These are phyloP conservation scores for Pisolithus thermaeus DNA, from an alignment of 1,284 basidiomycete genomes.

Conservation along the genomic window DNA sequence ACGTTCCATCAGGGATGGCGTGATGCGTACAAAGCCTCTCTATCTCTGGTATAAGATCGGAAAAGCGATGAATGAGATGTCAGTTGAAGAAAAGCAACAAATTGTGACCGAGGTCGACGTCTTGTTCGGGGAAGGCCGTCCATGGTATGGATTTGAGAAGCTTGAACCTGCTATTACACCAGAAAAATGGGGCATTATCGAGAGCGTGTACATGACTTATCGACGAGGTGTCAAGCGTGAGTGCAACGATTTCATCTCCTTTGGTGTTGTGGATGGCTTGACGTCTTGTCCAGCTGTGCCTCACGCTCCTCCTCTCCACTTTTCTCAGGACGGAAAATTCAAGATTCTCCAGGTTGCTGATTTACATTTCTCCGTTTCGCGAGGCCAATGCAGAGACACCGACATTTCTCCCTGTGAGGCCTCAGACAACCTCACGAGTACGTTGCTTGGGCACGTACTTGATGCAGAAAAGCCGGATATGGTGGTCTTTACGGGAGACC, in stretches of 20 bases:
- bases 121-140: slow-evolving; percentile 70
- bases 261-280: neutral
- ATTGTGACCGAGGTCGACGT: slow-evolving; percentile 88
- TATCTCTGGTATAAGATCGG: slow-evolving; percentile 74
- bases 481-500: slow-evolving; percentile 84
- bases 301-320: slow-evolving; percentile 67
- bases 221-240: slow-evolving; percentile 62
- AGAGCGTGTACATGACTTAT: slow-evolving; percentile 55
- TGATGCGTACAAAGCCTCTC: slow-evolving; percentile 45
- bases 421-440: slow-evolving; percentile 71
- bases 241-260: slow-evolving; percentile 16
- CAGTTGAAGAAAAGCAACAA: slow-evolving; percentile 47
- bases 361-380: slow-evolving; percentile 78
- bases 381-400: slow-evolving; percentile 69
- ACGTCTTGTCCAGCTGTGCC: slow-evolving; percentile 47
- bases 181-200: slow-evolving; percentile 32
- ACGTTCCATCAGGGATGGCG: slow-evolving; percentile 51
- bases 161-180: slow-evolving; percentile 52
- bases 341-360: slow-evolving; percentile 90
- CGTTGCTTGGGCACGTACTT: slow-evolving; percentile 65
- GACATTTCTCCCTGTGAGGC: slow-evolving; percentile 45
- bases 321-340: slow-evolving; percentile 78
- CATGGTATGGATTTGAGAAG: slow-evolving; percentile 82
- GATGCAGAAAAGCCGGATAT: slow-evolving; percentile 85
- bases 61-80: slow-evolving; percentile 56